Percentiles rank a stretch among this genome's conserved stretches.
These are phyloP conservation scores for Rhynchosporium agropyri DNA, from an alignment of 2,329 filamentous ascomycete genomes.

Conservation along the genomic window DNA sequence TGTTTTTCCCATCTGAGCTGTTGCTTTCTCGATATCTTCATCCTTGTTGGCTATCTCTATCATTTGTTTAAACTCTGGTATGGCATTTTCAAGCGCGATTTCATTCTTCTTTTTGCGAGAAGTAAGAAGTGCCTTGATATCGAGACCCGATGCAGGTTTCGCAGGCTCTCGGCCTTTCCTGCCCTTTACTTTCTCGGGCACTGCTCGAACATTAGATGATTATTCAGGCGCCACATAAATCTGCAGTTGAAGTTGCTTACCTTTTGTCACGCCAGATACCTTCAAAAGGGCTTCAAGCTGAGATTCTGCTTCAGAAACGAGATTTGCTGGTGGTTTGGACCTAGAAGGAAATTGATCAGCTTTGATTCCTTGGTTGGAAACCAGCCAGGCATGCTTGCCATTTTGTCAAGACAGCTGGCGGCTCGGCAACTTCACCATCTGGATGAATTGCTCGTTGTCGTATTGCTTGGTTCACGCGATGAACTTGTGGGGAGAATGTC, in stretches of 20 bases:
- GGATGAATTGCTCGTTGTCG: conserved; percentile 79
- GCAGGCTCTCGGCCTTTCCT: conserved; percentile 67
- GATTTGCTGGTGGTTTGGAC: conserved; percentile 66
- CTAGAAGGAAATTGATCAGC: background rate
- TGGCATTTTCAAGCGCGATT: conserved; percentile 71
- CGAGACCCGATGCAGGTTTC: conserved; percentile 87
- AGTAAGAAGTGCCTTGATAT: conserved; percentile 80
- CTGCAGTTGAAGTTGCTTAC: conserved; percentile 45
- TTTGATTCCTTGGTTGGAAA: background rate
- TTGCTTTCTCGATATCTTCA: conserved; percentile 64
- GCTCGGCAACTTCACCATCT: conserved; percentile 61
- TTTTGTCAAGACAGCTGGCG: conserved; percentile 66
- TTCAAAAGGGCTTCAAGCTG: conserved; percentile 65
- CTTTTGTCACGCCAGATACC: conserved; percentile 81
- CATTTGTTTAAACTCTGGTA: conserved; percentile 88
- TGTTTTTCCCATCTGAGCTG: conserved; percentile 74
- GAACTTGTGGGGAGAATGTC: conserved; percentile 81
- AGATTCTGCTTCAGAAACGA: conserved; percentile 60
- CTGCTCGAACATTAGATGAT: conserved; percentile 47
- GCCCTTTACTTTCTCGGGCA: conserved; percentile 78
- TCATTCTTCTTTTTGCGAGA: conserved; percentile 52
- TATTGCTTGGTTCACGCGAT: conserved; percentile 85
- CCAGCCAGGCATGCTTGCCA: conserved; percentile 51
- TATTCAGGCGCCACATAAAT: background rate
- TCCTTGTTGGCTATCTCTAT: conserved; percentile 64